A percentile compares a stretch with the other conserved stretches of the same genome.
Conservation (phyloP, 495 filamentous ascomycete species). For the Xylaria castorea region DNA sequence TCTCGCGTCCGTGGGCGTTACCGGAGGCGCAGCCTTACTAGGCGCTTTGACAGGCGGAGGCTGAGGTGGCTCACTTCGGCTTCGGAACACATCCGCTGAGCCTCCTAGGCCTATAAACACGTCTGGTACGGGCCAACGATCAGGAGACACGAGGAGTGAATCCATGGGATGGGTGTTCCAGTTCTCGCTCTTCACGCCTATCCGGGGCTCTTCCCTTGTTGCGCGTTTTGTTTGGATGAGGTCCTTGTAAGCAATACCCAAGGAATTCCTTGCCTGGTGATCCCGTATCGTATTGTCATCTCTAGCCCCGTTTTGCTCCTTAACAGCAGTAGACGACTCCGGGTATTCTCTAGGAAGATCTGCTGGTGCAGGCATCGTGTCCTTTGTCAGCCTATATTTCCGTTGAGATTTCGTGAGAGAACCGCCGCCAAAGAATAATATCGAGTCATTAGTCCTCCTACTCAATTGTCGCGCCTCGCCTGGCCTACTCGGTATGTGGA, state of each 20-base stretch:
- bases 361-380: background rate
- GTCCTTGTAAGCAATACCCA: slow-evolving; percentile 46
- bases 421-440: slow-evolving; percentile 34
- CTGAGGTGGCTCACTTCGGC: slow-evolving; percentile 29
- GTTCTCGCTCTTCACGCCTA: slow-evolving; percentile 23
- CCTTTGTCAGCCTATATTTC: slow-evolving; percentile 30
- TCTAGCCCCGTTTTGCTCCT: slow-evolving; percentile 8
- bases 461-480: slow-evolving; percentile 38
- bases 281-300: slow-evolving; percentile 34
- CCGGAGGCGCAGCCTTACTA: slow-evolving; percentile 2
- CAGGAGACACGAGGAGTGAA: slow-evolving; percentile 31
- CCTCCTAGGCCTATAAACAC: slow-evolving; percentile 29
- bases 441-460: slow-evolving; percentile 30
- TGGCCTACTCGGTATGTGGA: slow-evolving; percentile 42
- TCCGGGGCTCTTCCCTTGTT: background rate
- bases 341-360: slow-evolving; percentile 18
- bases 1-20: slow-evolving; percentile 14
- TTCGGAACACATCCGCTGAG: slow-evolving; percentile 29
- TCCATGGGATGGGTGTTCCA: slow-evolving; percentile 31
- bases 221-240: slow-evolving; percentile 28
- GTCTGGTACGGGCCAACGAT: slow-evolving; percentile 33
- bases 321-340: slow-evolving; percentile 17
- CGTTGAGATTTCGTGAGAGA: slow-evolving; percentile 33
- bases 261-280: slow-evolving; percentile 33
- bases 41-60: slow-evolving; percentile 18